A percentile compares a stretch with the other conserved stretches of the same genome.
Evolutionary conservation across 176 grass and related monocot species (phyloP).

Genomic region (Neostapfia colusana): DNA sequence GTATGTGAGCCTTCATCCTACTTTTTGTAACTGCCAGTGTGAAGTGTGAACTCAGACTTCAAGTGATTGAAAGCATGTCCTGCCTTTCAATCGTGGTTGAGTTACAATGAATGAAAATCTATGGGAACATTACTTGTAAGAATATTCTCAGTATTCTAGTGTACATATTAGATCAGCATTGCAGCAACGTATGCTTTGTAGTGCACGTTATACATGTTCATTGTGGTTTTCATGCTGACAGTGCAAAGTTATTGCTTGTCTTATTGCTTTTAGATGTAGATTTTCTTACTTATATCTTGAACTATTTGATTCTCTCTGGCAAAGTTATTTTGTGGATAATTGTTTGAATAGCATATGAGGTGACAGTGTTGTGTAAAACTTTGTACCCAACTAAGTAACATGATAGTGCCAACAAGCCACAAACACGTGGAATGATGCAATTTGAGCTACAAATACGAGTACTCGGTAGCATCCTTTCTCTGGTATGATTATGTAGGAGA

Average conservation of each 20-base stretch:
- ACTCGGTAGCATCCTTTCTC: not conserved
- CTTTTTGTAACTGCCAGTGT: not conserved
- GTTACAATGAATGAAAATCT: not conserved
- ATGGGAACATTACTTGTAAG: not conserved
- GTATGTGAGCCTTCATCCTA: not conserved
- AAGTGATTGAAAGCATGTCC: not conserved
- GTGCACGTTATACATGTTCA: conserved; percentile 1
- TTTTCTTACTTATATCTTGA: not conserved
- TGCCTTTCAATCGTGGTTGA: not conserved
- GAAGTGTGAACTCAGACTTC: not conserved
- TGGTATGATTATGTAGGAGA: not conserved
- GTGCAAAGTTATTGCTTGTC: not conserved
- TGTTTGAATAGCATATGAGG: not conserved
- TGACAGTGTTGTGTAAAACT: not conserved
- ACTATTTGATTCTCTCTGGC: not conserved
- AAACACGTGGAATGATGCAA: not conserved
- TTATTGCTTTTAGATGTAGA: not conserved
- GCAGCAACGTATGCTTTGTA: not conserved
- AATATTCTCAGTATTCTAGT: not conserved
- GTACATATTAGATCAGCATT: not conserved
- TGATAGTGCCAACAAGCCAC: not conserved
- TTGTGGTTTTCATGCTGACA: not conserved
- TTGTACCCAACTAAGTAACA: not conserved
- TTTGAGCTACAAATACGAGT: not conserved
- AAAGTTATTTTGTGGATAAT: conserved; percentile 16